Evolutionary conservation across 2,329 filamentous ascomycete species (phyloP).

Genomic region (Aspergillus ibericus): DNA sequence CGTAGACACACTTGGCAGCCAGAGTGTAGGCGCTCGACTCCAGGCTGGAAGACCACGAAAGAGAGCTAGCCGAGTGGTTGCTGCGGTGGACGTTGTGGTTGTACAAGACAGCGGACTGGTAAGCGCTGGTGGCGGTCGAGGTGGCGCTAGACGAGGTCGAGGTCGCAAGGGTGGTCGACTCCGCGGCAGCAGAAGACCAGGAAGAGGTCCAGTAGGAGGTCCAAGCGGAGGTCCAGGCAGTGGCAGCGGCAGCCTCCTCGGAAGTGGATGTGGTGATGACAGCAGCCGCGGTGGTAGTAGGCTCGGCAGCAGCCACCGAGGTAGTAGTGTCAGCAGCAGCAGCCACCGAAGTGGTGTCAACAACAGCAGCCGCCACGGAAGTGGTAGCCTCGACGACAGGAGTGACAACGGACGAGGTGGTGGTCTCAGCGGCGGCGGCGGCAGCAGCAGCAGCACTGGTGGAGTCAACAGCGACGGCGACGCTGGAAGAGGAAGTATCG

Average conservation of each 20-base stretch:
- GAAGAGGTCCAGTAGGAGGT: conserved; percentile 13
- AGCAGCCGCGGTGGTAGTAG: background rate
- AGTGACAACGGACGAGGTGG: background rate
- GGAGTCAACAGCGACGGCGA: background rate
- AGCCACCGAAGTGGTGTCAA: background rate
- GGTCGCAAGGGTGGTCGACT: conserved; percentile 16
- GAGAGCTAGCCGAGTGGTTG: conserved; percentile 70
- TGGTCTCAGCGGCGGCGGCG: background rate
- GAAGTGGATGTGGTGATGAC: background rate
- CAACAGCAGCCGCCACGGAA: background rate
- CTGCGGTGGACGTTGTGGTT: conserved; percentile 84
- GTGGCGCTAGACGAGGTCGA: conserved; percentile 19
- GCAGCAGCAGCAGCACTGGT: background rate
- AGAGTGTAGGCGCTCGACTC: conserved; percentile 63
- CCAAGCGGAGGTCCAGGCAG: conserved; percentile 14
- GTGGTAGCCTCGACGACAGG: background rate
- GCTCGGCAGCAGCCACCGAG: background rate
- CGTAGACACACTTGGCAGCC: conserved; percentile 68
- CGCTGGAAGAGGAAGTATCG: background rate
- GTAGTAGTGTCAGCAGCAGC: background rate
- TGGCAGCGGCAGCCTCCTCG: background rate
- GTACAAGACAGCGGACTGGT: conserved; percentile 48
- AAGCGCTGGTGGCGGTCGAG: conserved; percentile 14
- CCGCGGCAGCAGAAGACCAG: conserved; percentile 7
- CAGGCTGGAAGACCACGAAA: conserved; percentile 67